phyloP scores from a whole-genome alignment of 306 rosid species.

The Parietaria judaica region DNA sequence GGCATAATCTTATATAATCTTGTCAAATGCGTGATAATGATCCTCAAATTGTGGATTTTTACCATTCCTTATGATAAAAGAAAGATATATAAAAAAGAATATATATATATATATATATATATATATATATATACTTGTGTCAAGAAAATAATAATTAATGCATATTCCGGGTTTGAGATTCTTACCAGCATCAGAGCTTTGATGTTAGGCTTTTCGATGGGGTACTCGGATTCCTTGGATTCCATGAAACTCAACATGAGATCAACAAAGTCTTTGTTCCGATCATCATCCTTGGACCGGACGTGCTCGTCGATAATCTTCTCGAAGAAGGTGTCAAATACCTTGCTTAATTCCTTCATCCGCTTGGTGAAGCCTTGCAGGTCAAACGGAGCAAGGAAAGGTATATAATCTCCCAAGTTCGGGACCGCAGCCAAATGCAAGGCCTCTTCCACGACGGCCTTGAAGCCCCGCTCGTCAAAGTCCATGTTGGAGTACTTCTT shows the following conservation, averaged over 20 bases:
- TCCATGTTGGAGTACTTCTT: slow-evolving; percentile 20
- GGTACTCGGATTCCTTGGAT: slow-evolving; percentile 38
- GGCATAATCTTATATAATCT: too few relatives aligned
- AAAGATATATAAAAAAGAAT: too few relatives aligned
- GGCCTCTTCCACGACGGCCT: slow-evolving; percentile 13
- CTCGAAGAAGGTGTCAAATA: slow-evolving; percentile 49
- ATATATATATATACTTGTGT: not conserved
- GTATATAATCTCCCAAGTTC: slow-evolving; percentile 32
- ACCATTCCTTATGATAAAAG: too few relatives aligned
- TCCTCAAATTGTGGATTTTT: too few relatives aligned
- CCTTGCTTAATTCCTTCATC: slow-evolving; percentile 34
- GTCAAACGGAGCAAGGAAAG: slow-evolving; percentile 25
- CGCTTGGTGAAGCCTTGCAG: slow-evolving; percentile 31
- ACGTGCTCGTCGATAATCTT: slow-evolving; percentile 53
- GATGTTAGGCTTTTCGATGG: slow-evolving; percentile 31
- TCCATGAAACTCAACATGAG: slow-evolving; percentile 47
- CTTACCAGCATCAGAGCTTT: slow-evolving; percentile 1
- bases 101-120: too few relatives aligned
- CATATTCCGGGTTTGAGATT: slow-evolving; percentile 51
- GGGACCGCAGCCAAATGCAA: slow-evolving; percentile 15
- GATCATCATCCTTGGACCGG: slow-evolving; percentile 18
- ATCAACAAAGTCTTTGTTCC: slow-evolving; percentile 54
- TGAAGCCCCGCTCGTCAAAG: slow-evolving; percentile 9
- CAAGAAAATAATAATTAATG: not conserved
- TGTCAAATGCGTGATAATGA: too few relatives aligned